Conservation (phyloP, 2,329 filamentous ascomycete species). For the Colletotrichum lupini region DNA sequence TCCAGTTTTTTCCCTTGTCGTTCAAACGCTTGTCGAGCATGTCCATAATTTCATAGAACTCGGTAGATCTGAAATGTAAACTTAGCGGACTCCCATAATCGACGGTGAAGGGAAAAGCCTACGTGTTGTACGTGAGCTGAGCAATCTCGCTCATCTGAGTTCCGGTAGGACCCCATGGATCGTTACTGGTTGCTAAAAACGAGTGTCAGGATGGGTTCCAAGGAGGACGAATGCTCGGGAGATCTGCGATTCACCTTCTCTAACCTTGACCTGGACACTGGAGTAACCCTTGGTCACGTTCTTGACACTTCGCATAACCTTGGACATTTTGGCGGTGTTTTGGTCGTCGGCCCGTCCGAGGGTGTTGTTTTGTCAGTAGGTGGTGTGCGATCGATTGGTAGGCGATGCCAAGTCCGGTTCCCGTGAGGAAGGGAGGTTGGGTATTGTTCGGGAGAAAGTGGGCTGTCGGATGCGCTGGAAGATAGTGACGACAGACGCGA, state of each 20-base stretch:
- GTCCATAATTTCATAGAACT: slow-evolving; percentile 99
- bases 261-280: slow-evolving; percentile 95
- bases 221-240: neutral
- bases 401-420: neutral
- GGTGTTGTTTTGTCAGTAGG: neutral
- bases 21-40: slow-evolving; percentile 99
- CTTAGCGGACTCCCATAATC: neutral
- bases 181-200: slow-evolving; percentile 91
- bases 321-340: slow-evolving; percentile 77
- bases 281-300: slow-evolving; percentile 99
- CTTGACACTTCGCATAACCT: slow-evolving; percentile 96
- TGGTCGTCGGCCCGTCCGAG: neutral
- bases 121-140: slow-evolving; percentile 98
- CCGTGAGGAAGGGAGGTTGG: neutral
- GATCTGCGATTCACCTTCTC: slow-evolving; percentile 78
- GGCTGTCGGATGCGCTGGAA: slow-evolving; percentile 6
- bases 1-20: slow-evolving; percentile 99
- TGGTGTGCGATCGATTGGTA: neutral
- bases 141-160: slow-evolving; percentile 99
- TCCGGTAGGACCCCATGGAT: slow-evolving; percentile 97
- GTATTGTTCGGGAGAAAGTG: slow-evolving; percentile 13
- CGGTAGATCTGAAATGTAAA: slow-evolving; percentile 75
- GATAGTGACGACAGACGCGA: neutral
- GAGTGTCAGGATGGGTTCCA: slow-evolving; percentile 41
- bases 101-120: slow-evolving; percentile 51